Percentiles rank a stretch among this genome's conserved stretches.
phyloP scores from a whole-genome alignment of 495 filamentous ascomycete species.

The Annulohypoxylon bovei region DNA sequence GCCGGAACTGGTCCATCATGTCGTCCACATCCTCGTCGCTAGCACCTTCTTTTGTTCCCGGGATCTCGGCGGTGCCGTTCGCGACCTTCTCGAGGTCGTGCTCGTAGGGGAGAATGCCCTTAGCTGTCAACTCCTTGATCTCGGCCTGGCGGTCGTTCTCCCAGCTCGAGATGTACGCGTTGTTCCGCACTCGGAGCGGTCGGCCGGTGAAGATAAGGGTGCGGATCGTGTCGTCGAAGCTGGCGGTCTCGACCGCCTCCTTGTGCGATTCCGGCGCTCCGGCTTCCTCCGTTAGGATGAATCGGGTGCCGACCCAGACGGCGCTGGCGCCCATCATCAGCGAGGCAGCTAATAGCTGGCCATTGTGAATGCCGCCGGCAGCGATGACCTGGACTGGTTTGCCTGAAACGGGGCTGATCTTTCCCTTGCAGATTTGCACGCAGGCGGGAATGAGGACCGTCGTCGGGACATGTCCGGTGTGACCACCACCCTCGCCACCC shows the following conservation, averaged over 20 bases:
- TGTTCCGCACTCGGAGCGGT: slow-evolving; percentile 90
- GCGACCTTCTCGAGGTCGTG: slow-evolving; percentile 87
- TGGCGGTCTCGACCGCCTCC: slow-evolving; percentile 91
- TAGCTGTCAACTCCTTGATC: slow-evolving; percentile 88
- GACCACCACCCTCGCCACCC: slow-evolving; percentile 90
- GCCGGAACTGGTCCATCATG: slow-evolving; percentile 87
- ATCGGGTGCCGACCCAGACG: slow-evolving; percentile 97
- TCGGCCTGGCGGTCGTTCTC: slow-evolving; percentile 88
- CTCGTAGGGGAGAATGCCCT: slow-evolving; percentile 93
- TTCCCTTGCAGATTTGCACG: slow-evolving; percentile 79
- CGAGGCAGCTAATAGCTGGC: slow-evolving; percentile 86
- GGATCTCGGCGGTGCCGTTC: slow-evolving; percentile 65
- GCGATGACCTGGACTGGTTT: slow-evolving; percentile 88
- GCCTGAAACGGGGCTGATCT: slow-evolving; percentile 88
- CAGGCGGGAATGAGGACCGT: slow-evolving; percentile 91
- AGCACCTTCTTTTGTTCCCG: slow-evolving; percentile 79
- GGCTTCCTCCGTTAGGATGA: slow-evolving; percentile 92
- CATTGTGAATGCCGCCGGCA: slow-evolving; percentile 94
- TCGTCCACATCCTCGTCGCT: slow-evolving; percentile 67
- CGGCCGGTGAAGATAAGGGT: slow-evolving; percentile 99
- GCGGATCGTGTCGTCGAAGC: slow-evolving; percentile 93
- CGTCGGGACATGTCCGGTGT: slow-evolving; percentile 91
- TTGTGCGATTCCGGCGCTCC: slow-evolving; percentile 94
- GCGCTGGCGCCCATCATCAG: slow-evolving; percentile 91
- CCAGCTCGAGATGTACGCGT: slow-evolving; percentile 94